Evolutionary conservation across 305 asterid species (phyloP), one percentile per base, ranked within the genome.

Genomic region (Solanum chacoense): DNA sequence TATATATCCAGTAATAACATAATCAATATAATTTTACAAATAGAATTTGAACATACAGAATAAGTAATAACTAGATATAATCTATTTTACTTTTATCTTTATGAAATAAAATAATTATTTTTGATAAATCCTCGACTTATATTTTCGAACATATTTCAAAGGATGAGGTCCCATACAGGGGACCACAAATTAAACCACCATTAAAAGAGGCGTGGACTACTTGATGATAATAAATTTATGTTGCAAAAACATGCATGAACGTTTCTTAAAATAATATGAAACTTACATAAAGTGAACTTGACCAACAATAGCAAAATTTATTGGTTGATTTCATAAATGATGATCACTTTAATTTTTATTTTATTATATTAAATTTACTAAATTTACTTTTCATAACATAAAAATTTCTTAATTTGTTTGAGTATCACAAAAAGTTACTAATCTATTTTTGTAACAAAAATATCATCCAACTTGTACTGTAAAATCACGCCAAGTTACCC

Each of bases 11-110:
- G 0, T 0, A 20, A 59, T 59, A 22, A 8, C 12, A 8, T 59
- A 59, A 0, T 59, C 0, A 59, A 8, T 65, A 0, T 65, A 65
- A 65, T 65, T 65, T 8, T 55, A 18, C 2, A 55, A 20, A 55
- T 55, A 55, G 0, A 3, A 0, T 59, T 59, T 59, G 0, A 0
- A 59, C n/a, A n/a, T n/a, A n/a, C n/a, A 50, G 0, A 50, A 0
- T 16, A 50, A 50, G 1, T 50, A 50, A 50, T 50, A 45, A 45
- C 8, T 45, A 45, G 20, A 45, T 45, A 14, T 13, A 55, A 55
- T 55, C 24, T 18, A 55, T 55, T 55, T 20, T 55, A 9, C 5
- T 55, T 55, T 55, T 18, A 8, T 20, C 12, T 8, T 20, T 59
- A n/a, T 0, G 1, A 65, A 65, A 10, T 22, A 65, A 10, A 65